phyloP scores from a whole-genome alignment of 192 early-diverging fungal genomes.

The Linnemannia hyalina region DNA sequence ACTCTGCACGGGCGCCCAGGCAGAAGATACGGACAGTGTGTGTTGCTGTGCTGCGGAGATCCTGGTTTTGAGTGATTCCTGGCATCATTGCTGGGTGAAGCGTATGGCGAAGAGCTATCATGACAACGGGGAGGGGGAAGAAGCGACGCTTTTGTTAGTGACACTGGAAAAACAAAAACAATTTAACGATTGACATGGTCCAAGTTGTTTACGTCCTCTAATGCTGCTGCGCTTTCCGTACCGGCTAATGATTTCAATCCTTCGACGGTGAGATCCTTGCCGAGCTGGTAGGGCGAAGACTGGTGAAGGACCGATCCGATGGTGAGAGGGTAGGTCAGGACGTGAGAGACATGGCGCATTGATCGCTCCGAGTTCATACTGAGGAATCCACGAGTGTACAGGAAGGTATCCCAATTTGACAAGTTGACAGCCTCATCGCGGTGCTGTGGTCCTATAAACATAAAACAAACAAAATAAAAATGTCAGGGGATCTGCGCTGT shows the following conservation, averaged over 20 bases:
- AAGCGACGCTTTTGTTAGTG: not conserved
- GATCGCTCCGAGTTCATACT: constrained; percentile 77
- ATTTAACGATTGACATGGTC: not conserved
- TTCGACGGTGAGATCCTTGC: constrained; percentile 75
- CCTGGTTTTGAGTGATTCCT: constrained; percentile 48
- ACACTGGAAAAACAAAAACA: not conserved
- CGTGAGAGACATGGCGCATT: constrained; percentile 84
- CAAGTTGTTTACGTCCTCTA: no score
- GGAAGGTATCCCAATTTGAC: constrained; percentile 81
- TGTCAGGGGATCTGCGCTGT: not conserved
- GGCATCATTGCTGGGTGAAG: constrained; percentile 46
- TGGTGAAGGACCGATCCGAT: constrained; percentile 80
- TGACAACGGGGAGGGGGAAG: not conserved
- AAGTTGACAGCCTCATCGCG: constrained; percentile 83
- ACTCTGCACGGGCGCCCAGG: constrained; percentile 81
- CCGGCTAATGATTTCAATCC: constrained; percentile 81
- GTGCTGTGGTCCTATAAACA: constrained; percentile 63
- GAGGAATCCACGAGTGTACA: constrained; percentile 85
- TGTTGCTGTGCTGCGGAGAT: constrained; percentile 43
- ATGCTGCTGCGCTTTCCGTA: constrained; percentile 13
- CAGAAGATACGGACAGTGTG: constrained; percentile 76
- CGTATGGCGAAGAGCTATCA: constrained; percentile 50
- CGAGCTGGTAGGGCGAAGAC: constrained; percentile 76
- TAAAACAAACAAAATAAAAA: not conserved
- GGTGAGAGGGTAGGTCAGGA: constrained; percentile 84